Base-by-base conservation (phyloP, 306 rosid species). In the Vigna reflexopilosa region DNA sequence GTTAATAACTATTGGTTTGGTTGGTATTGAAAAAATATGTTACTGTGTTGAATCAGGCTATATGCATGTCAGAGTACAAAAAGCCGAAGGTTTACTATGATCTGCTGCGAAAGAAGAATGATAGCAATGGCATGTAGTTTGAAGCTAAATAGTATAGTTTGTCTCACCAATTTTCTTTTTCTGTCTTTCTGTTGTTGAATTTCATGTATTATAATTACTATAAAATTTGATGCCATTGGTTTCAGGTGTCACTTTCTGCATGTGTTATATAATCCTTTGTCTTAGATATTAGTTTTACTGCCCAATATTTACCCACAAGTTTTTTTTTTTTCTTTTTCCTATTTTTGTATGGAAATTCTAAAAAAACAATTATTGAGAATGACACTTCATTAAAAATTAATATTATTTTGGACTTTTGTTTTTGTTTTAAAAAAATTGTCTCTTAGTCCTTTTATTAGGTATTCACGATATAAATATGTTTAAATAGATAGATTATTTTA, bases 31-130 rank as follows among this genome's bases (percentile, higher is more conserved):
- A 24, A 20, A 11, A 56, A 66, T 63, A 30, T 30, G 3, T 30
- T 4, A 30, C 17, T 45, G 47, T 86, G 70, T 81, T 68, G 45
- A 83, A 62, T 75, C 86, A 94, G 98, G 89, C 76, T 28, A 85
- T 89, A 12, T 90, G 85, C 62, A 76, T 48, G 59, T 28, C 85
- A 34, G 86, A 84, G 28, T 85, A 81, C 88, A 87, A 68, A 85
- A 90, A 83, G 84, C 98, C 98, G n/a, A 73, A 82, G 74, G 65
- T 88, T 73, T 92, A 80, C 84, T 85, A 87, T 78, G 83, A 94
- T 85, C 78, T 89, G 20, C 87, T 94, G 7, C 71, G 71, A 79
- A 54, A 59, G 72, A 72, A 57, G 76, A 65, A 47, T 14, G 49
- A 20, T 9, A 48, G 30, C 56, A 28, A 40, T 15, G 26, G 51